Evolutionary conservation across 169 alveolate species (phyloP).

Genomic region (Plasmodium cynomolgi): DNA sequence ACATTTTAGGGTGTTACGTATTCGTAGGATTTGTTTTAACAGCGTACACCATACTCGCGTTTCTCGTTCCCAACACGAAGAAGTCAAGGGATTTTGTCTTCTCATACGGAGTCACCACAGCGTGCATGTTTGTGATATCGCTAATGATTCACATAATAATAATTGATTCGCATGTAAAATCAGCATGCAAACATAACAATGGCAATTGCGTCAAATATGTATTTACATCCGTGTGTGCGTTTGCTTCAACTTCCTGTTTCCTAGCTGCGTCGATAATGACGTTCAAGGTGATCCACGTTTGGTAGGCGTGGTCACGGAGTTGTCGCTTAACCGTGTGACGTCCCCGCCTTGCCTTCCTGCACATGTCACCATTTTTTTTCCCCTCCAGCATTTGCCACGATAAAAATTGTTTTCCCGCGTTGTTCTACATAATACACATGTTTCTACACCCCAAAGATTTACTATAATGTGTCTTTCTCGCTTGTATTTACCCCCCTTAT

Average conservation of each 20-base stretch:
- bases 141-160: slow-evolving; percentile 18
- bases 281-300: slow-evolving; percentile 9
- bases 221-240: slow-evolving; percentile 4
- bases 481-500: background rate
- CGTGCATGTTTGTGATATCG: slow-evolving; percentile 28
- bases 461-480: background rate
- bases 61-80: slow-evolving; percentile 24
- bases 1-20: slow-evolving; percentile 8
- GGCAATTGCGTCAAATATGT: background rate
- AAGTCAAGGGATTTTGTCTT: slow-evolving; percentile 45
- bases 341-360: background rate
- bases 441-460: too few relatives aligned
- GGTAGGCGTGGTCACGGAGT: background rate
- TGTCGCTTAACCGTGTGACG: background rate
- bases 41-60: slow-evolving; percentile 28
- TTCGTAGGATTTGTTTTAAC: background rate
- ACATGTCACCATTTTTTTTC: background rate
- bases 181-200: background rate
- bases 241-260: slow-evolving; percentile 17
- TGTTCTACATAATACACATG: background rate
- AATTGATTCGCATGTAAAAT: background rate
- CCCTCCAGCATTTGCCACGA: background rate
- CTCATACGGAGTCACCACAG: slow-evolving; percentile 37
- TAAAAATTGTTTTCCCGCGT: background rate
- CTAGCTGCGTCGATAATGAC: slow-evolving; percentile 26